phyloP scores from a whole-genome alignment of 768 basidiomycete genomes.

The Psilocybe subaeruginosa region DNA sequence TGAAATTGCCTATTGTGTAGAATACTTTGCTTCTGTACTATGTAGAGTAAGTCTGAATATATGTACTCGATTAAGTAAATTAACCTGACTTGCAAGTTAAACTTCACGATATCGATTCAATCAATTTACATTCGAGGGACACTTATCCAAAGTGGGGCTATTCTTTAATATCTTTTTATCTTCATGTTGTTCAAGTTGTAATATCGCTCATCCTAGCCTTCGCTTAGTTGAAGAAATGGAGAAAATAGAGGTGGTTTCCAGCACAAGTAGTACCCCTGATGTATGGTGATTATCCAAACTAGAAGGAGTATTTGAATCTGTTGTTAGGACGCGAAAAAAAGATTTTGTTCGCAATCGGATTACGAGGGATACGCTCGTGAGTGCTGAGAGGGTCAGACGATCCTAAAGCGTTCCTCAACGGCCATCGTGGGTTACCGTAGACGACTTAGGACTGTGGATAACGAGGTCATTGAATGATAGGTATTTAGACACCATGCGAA shows the following conservation, averaged over 20 bases:
- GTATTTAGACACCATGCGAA: constrained; percentile 1
- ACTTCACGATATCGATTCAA: no score
- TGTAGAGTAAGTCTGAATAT: background rate
- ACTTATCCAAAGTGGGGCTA: no score
- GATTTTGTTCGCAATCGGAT: constrained; percentile 27
- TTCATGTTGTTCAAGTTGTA: constrained; percentile 5
- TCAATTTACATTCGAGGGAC: no score
- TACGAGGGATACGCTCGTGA: constrained; percentile 13
- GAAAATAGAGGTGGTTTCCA: background rate
- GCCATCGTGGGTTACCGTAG: constrained; percentile 23
- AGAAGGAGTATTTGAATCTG: constrained; percentile 1
- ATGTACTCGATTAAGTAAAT: no score
- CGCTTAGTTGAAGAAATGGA: constrained; percentile 18
- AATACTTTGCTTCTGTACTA: background rate
- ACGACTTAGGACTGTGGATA: background rate
- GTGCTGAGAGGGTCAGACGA: constrained; percentile 18
- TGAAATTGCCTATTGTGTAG: background rate
- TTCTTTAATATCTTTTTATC: background rate
- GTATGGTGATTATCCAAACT: background rate
- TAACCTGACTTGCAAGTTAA: no score
- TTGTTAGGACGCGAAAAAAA: constrained; percentile 20
- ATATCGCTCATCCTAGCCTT: background rate
- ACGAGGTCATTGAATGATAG: background rate
- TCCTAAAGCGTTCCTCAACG: constrained; percentile 8
- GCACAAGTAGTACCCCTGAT: constrained; percentile 2